Evolutionary conservation across 2,329 filamentous ascomycete genomes (phyloP).

Genomic region (Akanthomyces muscarius): DNA sequence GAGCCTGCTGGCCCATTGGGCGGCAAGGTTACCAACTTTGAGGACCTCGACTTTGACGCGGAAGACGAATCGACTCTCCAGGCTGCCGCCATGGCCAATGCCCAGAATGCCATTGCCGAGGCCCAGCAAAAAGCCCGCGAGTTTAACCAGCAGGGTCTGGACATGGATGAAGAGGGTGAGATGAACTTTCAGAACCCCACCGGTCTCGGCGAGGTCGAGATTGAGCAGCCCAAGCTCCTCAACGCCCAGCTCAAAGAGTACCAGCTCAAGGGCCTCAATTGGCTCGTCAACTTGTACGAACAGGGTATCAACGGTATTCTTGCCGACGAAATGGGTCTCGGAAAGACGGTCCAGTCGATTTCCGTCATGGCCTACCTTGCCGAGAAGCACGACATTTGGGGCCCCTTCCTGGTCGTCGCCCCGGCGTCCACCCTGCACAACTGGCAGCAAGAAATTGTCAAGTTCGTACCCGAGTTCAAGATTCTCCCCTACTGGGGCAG

Average conservation of each 20-base stretch:
- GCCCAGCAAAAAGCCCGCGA: constrained; percentile 88
- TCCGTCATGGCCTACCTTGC: constrained; percentile 99
- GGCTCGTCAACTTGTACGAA: constrained; percentile 98
- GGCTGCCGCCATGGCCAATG: constrained; percentile 88
- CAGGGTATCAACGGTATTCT: constrained; percentile 99
- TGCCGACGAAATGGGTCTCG: constrained; percentile 98
- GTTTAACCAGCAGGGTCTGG: constrained; percentile 73
- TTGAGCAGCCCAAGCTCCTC: constrained; percentile 90
- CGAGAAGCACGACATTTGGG: constrained; percentile 97
- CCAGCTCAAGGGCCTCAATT: constrained; percentile 97
- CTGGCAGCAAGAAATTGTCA: constrained; percentile 97
- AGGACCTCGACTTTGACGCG: constrained; percentile 91
- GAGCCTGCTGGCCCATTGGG: constrained; percentile 53
- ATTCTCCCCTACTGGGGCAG: constrained; percentile 97
- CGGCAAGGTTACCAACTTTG: constrained; percentile 83
- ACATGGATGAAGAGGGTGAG: constrained; percentile 86
- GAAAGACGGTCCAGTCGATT: constrained; percentile 98
- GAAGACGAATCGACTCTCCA: constrained; percentile 82
- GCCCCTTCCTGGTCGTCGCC: constrained; percentile 92
- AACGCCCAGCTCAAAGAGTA: constrained; percentile 96
- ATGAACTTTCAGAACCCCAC: constrained; percentile 99
- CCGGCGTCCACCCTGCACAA: constrained; percentile 97
- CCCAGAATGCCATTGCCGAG: constrained; percentile 91
- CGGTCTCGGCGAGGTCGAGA: constrained; percentile 87
- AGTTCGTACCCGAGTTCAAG: constrained; percentile 91